Conservation (phyloP, 192 early-diverging fungal genomes). For the Ambispora gerdemannii region DNA sequence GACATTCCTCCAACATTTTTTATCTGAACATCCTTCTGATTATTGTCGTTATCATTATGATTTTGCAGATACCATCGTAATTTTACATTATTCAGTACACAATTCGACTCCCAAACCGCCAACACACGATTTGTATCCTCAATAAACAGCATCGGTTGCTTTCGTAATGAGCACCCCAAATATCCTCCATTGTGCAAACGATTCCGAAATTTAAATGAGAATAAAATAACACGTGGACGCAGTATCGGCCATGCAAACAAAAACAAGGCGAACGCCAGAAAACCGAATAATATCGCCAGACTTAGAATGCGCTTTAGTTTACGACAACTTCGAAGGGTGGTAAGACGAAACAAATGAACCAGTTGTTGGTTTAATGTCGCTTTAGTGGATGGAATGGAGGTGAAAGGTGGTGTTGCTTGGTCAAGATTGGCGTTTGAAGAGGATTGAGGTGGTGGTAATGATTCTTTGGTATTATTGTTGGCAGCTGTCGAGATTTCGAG, state of each 20-base stretch:
- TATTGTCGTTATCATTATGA: background rate
- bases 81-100: slow-evolving; percentile 45
- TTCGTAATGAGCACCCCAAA: slow-evolving; percentile 49
- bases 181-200: slow-evolving; percentile 45
- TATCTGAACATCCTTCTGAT: background rate
- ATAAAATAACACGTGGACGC: background rate
- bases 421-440: too few species aligned
- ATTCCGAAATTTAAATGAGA: slow-evolving; percentile 48
- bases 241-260: background rate
- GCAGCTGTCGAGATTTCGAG: too few species aligned
- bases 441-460: too few species aligned
- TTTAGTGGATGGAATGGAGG: background rate
- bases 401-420: too few species aligned
- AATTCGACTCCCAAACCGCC: slow-evolving; percentile 58
- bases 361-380: background rate
- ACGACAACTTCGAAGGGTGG: background rate
- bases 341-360: background rate
- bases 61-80: slow-evolving; percentile 38
- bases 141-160: slow-evolving; percentile 53
- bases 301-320: background rate
- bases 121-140: slow-evolving; percentile 45
- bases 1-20: background rate
- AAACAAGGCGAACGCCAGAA: background rate
- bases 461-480: too few species aligned
- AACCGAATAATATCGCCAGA: background rate